Evolutionary conservation across 2,329 filamentous ascomycete species (phyloP), one percentile per base, ranked within the genome.

Genomic region (Trichoderma sp.): DNA sequence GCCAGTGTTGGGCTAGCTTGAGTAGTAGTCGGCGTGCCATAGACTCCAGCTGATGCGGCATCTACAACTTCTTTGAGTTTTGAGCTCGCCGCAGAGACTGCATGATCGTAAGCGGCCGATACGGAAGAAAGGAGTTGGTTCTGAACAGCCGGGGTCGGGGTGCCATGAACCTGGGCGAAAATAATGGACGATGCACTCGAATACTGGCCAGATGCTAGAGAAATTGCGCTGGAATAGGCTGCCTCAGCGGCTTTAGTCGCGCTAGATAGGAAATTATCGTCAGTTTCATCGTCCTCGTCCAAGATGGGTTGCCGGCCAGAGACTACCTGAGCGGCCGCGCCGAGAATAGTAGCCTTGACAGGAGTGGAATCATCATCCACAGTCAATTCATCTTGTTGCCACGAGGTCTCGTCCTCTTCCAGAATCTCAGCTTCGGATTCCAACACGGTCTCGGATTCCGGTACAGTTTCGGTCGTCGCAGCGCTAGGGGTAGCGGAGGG

Each of bases 81-180:
- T 9, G 84, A 82, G 72, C 85, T 90, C 13, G 90, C 91, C 5
- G 84, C 84, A 1, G 83, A 83, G 17, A 91, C 75, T 2, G 90
- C 89, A 35, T 85, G 85, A 37, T 89, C 89, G 74, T 92, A 93
- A 1, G 86, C 90, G 6, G 83, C 84, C 9, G 89, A 89, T 10
- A 91, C 86, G 0, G 90, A 91, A 9, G 89, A 85, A 13, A 92
- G 80, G 76, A 93, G 85, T 70, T 92, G 83, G 72, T 92, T 83
- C 70, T 93, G 89, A 4, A 87, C 84, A 27, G 60, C 50, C 8
- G 91, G 90, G 73, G 90, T 86, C 1, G 90, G 87, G 1, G 88
- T 88, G 35, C 90, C 90, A 32, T 86, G 88, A 45, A 92, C 84
- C 73, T 92, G 86, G 4, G 83, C 85, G 1, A 90, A 92, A 2